Conservation (phyloP, 129 eudicot species). For the Silybum marianum region DNA sequence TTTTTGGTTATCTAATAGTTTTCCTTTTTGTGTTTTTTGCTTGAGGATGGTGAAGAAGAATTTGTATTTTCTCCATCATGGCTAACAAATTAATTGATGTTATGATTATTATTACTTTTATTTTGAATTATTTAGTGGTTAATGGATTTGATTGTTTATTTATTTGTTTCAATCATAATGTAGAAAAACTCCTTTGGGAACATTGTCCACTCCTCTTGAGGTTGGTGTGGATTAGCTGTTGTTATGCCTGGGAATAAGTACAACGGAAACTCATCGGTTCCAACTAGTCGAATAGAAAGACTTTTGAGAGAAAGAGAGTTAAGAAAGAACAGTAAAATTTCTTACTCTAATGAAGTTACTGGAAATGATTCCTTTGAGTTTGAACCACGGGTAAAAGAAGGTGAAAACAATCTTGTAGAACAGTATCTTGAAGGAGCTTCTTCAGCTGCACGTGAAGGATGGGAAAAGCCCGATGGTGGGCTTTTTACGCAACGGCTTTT, state of each 20-base stretch:
- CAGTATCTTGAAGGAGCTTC: constrained; percentile 65
- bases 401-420: constrained; percentile 38
- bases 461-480: constrained; percentile 69
- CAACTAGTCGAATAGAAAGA: constrained; percentile 64
- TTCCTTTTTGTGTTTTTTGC: constrained; percentile 17
- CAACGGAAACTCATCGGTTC: constrained; percentile 49
- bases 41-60: constrained; percentile 25
- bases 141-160: constrained; percentile 15
- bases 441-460: constrained; percentile 58
- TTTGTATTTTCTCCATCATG: constrained; percentile 11
- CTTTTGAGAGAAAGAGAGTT: constrained; percentile 76
- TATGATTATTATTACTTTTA: neutral
- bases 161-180: constrained; percentile 44
- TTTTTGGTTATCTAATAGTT: constrained; percentile 22
- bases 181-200: constrained; percentile 45
- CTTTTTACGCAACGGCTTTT: constrained; percentile 69
- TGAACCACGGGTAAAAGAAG: constrained; percentile 31
- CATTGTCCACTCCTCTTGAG: constrained; percentile 27
- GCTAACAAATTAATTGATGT: neutral
- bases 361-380: constrained; percentile 39
- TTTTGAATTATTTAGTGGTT: constrained; percentile 12
- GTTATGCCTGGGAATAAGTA: constrained; percentile 88
- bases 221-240: too few relatives aligned
- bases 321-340: constrained; percentile 54
- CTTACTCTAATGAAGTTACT: constrained; percentile 40